Conservation (phyloP, 208 protist genomes). For the Wallacemonas sp. region DNA sequence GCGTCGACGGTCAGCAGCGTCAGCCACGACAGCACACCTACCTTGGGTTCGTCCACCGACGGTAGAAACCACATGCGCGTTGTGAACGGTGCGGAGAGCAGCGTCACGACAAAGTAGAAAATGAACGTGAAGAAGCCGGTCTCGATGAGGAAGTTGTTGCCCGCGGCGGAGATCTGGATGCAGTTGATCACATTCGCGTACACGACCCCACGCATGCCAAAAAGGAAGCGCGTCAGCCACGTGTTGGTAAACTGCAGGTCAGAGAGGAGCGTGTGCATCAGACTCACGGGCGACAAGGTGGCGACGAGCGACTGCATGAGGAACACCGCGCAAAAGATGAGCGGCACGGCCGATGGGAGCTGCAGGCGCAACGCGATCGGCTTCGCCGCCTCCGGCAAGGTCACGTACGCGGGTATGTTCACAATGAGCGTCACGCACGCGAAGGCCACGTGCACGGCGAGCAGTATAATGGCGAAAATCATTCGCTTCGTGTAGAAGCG, state of each 20-base stretch:
- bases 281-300: slow-evolving; percentile 36
- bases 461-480: slow-evolving; percentile 45
- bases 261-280: slow-evolving; percentile 52
- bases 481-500: slow-evolving; percentile 59
- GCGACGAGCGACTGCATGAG: slow-evolving; percentile 57
- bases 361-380: slow-evolving; percentile 47
- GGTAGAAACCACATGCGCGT: slow-evolving; percentile 80
- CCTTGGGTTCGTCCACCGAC: slow-evolving; percentile 72
- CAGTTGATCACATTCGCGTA: slow-evolving; percentile 76
- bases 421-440: slow-evolving; percentile 41
- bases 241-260: slow-evolving; percentile 67
- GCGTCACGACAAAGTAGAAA: slow-evolving; percentile 55
- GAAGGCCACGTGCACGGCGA: slow-evolving; percentile 45
- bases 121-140: slow-evolving; percentile 47
- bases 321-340: slow-evolving; percentile 61
- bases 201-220: slow-evolving; percentile 66
- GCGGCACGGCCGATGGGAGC: slow-evolving; percentile 48
- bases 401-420: slow-evolving; percentile 33
- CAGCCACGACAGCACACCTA: slow-evolving; percentile 60
- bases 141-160: slow-evolving; percentile 75
- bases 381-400: slow-evolving; percentile 25
- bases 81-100: slow-evolving; percentile 73
- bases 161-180: slow-evolving; percentile 58
- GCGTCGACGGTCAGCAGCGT: slow-evolving; percentile 57
- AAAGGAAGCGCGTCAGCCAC: slow-evolving; percentile 68